Evolutionary conservation across 352 stramenopile genomes (phyloP).

Genomic region (Globisporangium radiosum): DNA sequence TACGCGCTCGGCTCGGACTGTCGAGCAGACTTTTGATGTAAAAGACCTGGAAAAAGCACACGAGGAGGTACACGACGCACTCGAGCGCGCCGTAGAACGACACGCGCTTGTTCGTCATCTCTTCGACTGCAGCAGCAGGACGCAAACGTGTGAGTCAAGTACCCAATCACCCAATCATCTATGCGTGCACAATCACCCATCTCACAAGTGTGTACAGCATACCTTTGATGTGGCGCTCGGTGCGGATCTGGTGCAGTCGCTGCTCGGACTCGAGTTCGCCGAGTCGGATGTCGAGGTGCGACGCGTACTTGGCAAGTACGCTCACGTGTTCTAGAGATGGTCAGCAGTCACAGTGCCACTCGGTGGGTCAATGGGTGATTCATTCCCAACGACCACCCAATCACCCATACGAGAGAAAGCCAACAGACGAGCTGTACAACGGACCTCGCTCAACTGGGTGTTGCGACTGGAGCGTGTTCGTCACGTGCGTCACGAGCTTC

Average conservation of each 20-base stretch:
- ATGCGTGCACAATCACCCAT: background rate
- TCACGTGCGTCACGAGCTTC: slow-evolving; percentile 79
- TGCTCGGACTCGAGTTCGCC: slow-evolving; percentile 76
- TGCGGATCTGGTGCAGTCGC: slow-evolving; percentile 67
- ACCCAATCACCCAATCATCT: background rate
- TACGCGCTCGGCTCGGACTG: slow-evolving; percentile 35
- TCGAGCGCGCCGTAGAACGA: slow-evolving; percentile 68
- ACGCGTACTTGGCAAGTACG: slow-evolving; percentile 75
- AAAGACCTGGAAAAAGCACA: slow-evolving; percentile 64
- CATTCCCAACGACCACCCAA: background rate
- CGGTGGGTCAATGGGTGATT: too few relatives aligned
- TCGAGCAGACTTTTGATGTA: slow-evolving; percentile 79
- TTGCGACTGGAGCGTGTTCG: slow-evolving; percentile 71
- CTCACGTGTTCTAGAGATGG: slow-evolving; percentile 58
- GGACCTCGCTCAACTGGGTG: slow-evolving; percentile 72
- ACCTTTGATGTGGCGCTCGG: slow-evolving; percentile 73
- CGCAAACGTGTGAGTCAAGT: too few relatives aligned
- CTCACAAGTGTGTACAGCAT: background rate
- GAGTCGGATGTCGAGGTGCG: slow-evolving; percentile 70
- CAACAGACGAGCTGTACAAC: background rate
- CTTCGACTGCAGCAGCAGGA: slow-evolving; percentile 36
- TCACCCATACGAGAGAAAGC: too few relatives aligned
- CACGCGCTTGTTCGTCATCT: slow-evolving; percentile 72
- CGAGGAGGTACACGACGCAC: slow-evolving; percentile 60
- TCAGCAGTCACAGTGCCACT: background rate